phyloP scores from a whole-genome alignment of 228 moss, liverwort and hornwort genomes.

The Sphagnum fallax region DNA sequence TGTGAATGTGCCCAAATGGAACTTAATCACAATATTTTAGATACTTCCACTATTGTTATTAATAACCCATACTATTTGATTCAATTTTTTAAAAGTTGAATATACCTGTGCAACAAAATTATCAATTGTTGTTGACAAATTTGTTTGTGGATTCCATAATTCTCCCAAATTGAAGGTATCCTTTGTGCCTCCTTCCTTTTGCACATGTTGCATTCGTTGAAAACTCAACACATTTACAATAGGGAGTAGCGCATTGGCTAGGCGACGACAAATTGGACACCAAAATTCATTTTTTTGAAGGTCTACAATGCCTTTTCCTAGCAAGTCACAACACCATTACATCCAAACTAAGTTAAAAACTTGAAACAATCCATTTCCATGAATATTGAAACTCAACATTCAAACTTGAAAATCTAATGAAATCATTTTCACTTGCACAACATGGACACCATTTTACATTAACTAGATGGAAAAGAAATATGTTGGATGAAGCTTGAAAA shows the following conservation, averaged over 20 bases:
- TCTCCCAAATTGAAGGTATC: not conserved
- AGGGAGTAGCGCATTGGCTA: constrained; percentile 82
- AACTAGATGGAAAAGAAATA: no score
- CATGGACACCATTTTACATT: no score
- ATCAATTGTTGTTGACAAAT: constrained; percentile 9
- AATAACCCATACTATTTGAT: no score
- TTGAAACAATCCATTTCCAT: no score
- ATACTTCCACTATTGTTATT: no score
- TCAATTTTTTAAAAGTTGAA: not conserved
- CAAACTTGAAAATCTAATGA: no score
- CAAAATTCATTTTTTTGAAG: constrained; percentile 44
- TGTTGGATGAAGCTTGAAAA: not conserved
- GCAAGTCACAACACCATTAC: not conserved
- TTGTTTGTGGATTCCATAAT: constrained; percentile 6
- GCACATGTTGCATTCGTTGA: constrained; percentile 12
- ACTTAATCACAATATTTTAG: not conserved
- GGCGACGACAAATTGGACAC: constrained; percentile 80
- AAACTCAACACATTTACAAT: constrained; percentile 36
- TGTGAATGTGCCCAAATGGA: no score
- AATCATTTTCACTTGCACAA: no score
- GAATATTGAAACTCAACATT: no score
- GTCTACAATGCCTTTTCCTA: constrained; percentile 67
- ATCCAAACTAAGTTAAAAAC: not conserved
- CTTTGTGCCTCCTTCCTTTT: constrained; percentile 9
- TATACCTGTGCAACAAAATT: constrained; percentile 7